phyloP scores from a whole-genome alignment of 139 green algal species.

The Raphidocelis subcapitata region DNA sequence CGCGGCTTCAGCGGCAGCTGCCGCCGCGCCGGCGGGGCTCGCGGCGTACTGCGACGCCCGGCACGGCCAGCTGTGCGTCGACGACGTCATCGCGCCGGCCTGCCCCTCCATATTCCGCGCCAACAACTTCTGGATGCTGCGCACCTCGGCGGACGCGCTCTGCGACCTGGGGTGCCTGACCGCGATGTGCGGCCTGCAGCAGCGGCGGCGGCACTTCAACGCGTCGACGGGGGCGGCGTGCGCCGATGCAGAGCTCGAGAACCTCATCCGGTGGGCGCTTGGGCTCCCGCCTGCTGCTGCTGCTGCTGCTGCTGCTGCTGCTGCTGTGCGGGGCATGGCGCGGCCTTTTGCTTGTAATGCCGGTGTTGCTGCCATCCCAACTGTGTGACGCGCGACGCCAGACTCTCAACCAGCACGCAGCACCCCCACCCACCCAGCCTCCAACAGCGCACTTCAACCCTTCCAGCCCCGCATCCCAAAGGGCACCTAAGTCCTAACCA shows the following conservation, averaged over 20 bases:
- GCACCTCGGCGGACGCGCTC: neutral
- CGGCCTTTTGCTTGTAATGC: too few species aligned
- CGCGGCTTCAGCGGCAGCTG: too few species aligned
- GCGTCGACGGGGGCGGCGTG: neutral
- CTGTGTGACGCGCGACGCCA: too few species aligned
- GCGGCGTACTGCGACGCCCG: conserved; percentile 9
- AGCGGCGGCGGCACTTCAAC: neutral
- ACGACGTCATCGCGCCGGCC: conserved; percentile 18
- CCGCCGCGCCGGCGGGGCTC: neutral
- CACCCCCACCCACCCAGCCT: too few species aligned
- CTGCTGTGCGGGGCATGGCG: neutral
- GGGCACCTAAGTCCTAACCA: too few species aligned
- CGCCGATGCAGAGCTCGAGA: conserved; percentile 11
- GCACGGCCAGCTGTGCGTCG: conserved; percentile 29
- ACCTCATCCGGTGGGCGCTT: conserved; percentile 2
- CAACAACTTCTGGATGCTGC: conserved; percentile 19
- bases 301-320: neutral
- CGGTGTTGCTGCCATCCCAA: too few species aligned
- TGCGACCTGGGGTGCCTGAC: conserved; percentile 30
- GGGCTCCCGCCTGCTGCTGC: neutral
- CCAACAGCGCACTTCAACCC: neutral
- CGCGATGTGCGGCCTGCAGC: conserved; percentile 24
- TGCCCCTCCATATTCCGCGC: conserved; percentile 30
- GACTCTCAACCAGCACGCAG: too few species aligned
- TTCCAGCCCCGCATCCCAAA: too few species aligned